Conservation (phyloP, 257 asterid genomes). For the Prunella vulgaris region DNA sequence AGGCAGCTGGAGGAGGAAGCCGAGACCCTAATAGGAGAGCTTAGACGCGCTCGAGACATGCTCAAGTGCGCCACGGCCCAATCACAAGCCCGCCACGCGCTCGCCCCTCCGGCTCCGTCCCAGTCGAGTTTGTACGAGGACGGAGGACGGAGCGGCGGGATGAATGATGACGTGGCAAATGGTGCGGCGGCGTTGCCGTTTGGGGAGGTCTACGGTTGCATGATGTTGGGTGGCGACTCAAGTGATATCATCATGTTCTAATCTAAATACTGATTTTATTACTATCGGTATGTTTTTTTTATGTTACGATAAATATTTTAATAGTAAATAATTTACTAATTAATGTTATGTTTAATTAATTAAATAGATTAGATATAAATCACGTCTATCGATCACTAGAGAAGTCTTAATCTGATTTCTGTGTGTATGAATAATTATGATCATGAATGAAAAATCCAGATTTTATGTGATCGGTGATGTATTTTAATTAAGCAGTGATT, state of each 20-base stretch:
- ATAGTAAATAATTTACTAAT: not conserved
- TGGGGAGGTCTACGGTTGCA: constrained; percentile 4
- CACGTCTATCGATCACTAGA: not conserved
- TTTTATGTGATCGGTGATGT: too few relatives aligned
- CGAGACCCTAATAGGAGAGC: constrained; percentile 43
- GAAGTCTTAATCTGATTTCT: not conserved
- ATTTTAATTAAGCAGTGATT: too few relatives aligned
- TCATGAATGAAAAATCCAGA: too few relatives aligned
- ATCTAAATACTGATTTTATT: not conserved
- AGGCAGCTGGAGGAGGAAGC: constrained; percentile 48
- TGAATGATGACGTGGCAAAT: constrained; percentile 8
- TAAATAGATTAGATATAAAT: not conserved
- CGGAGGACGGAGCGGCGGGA: not conserved
- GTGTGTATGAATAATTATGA: not conserved
- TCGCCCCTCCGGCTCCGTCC: constrained; percentile 2
- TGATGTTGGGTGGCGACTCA: not conserved
- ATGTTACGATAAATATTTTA: not conserved
- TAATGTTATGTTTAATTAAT: not conserved
- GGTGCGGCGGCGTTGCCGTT: not conserved
- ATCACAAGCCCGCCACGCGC: constrained; percentile 4
- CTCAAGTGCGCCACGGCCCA: constrained; percentile 24
- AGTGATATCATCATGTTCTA: not conserved
- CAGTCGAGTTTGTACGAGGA: not conserved
- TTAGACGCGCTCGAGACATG: constrained; percentile 45
- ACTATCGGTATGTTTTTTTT: not conserved